Evolutionary conservation across 139 green algal genomes (phyloP).

Genomic region (Chlamydomonas incerta): DNA sequence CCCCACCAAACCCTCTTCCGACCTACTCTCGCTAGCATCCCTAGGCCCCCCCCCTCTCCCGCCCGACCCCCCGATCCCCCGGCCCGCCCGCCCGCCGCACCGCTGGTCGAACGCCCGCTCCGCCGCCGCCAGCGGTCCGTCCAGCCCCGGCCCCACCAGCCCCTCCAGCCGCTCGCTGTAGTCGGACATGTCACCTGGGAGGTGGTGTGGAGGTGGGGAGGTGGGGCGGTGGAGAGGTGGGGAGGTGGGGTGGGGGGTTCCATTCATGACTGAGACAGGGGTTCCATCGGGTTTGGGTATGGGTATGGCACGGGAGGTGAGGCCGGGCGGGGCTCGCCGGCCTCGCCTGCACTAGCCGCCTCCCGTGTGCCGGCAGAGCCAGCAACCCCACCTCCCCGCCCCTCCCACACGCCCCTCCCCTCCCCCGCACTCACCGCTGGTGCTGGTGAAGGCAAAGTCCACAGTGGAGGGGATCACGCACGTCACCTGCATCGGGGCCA

Average conservation of each 20-base stretch:
- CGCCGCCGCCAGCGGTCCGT: constrained; percentile 17
- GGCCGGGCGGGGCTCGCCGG: no score
- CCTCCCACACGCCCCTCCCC: neutral
- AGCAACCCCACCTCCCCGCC: neutral
- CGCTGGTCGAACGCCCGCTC: constrained; percentile 64
- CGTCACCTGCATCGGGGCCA: no score
- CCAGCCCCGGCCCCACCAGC: constrained; percentile 50
- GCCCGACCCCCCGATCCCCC: neutral
- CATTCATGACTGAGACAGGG: no score
- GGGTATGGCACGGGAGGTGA: no score
- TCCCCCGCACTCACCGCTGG: neutral
- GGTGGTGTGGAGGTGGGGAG: neutral
- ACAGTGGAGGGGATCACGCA: constrained; percentile 14
- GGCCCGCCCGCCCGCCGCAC: constrained; percentile 50
- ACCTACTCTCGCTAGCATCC: no score
- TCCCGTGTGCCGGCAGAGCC: no score
- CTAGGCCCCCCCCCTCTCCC: neutral
- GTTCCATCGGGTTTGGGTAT: no score
- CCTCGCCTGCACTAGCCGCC: no score
- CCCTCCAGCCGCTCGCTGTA: neutral
- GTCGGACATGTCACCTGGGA: neutral
- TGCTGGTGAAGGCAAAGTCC: constrained; percentile 38
- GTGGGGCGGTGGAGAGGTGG: neutral
- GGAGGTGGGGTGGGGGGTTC: no score
- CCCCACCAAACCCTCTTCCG: no score